These are phyloP conservation scores for Saturnispora kantuleensis DNA, from an alignment of 805 yeast species.

Conservation along the genomic window DNA sequence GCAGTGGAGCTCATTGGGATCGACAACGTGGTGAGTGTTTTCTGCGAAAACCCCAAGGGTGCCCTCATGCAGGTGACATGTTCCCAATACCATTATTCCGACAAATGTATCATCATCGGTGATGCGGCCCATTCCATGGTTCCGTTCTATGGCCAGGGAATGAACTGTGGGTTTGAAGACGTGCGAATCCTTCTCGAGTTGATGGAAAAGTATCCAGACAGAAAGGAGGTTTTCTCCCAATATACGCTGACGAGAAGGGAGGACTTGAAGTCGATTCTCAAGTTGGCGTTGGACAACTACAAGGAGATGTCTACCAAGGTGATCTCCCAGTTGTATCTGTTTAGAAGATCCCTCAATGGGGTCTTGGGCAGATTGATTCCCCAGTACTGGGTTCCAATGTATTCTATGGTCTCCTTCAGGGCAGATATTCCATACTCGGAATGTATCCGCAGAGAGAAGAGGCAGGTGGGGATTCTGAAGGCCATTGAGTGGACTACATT, in stretches of 20 bases:
- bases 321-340: conserved; percentile 44
- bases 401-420: conserved; percentile 87
- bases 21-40: conserved; percentile 35
- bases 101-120: conserved; percentile 62
- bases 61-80: conserved; percentile 66
- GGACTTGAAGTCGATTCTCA: conserved; percentile 68
- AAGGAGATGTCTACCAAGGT: conserved; percentile 83
- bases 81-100: conserved; percentile 56
- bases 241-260: conserved; percentile 49
- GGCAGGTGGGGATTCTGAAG: conserved; percentile 45
- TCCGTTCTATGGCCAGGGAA: conserved; percentile 96
- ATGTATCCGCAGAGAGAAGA: conserved; percentile 45
- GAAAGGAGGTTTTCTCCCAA: conserved; percentile 39
- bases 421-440: conserved; percentile 69
- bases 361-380: conserved; percentile 48
- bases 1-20: conserved; percentile 61
- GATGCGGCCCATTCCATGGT: conserved; percentile 97
- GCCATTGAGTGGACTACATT: conserved; percentile 13
- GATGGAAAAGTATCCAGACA: conserved; percentile 29
- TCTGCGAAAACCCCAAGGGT: conserved; percentile 58
- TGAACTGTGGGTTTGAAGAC: conserved; percentile 95
- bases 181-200: conserved; percentile 56
- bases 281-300: conserved; percentile 73
- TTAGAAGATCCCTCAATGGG: conserved; percentile 62
- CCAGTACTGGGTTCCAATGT: conserved; percentile 72